Percentiles rank a stretch among this genome's conserved stretches.
These are phyloP conservation scores for Neurospora sp. DNA, from an alignment of 495 filamentous ascomycete species.

Conservation along the genomic window DNA sequence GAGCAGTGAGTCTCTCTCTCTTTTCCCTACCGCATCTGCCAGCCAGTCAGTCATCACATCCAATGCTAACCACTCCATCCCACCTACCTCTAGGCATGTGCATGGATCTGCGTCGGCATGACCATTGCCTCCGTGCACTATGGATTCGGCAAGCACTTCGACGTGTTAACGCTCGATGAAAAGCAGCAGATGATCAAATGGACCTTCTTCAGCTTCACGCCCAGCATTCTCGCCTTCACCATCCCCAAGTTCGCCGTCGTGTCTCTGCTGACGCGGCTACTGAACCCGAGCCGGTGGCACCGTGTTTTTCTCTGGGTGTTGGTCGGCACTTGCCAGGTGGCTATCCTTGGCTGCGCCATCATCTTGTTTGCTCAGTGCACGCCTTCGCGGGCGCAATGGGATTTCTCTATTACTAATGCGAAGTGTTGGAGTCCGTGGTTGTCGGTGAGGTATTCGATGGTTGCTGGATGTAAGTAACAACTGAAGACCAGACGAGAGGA, in stretches of 20 bases:
- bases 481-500: not conserved
- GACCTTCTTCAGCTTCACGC: conserved; percentile 16
- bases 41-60: not conserved
- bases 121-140: not conserved
- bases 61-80: not conserved
- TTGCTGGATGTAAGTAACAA: conserved; percentile 26
- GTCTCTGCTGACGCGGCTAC: conserved; percentile 14
- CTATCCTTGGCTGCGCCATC: conserved; percentile 9
- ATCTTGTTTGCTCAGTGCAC: conserved; percentile 19
- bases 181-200: conserved; percentile 3
- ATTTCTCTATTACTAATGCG: not conserved
- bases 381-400: conserved; percentile 15
- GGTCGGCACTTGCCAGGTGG: conserved; percentile 15
- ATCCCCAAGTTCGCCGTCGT: conserved; percentile 19
- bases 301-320: conserved; percentile 16
- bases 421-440: conserved; percentile 24
- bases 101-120: conserved; percentile 3
- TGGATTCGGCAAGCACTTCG: conserved; percentile 12
- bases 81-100: not conserved
- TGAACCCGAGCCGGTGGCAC: conserved; percentile 10
- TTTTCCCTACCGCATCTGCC: not conserved
- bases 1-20: conserved; percentile 6
- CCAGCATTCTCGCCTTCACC: conserved; percentile 15
- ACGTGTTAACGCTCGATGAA: not conserved
- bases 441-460: conserved; percentile 33